Evolutionary conservation across 306 rosid genomes (phyloP), one percentile per base, ranked within the genome.

Genomic region (Comarum palustre): DNA sequence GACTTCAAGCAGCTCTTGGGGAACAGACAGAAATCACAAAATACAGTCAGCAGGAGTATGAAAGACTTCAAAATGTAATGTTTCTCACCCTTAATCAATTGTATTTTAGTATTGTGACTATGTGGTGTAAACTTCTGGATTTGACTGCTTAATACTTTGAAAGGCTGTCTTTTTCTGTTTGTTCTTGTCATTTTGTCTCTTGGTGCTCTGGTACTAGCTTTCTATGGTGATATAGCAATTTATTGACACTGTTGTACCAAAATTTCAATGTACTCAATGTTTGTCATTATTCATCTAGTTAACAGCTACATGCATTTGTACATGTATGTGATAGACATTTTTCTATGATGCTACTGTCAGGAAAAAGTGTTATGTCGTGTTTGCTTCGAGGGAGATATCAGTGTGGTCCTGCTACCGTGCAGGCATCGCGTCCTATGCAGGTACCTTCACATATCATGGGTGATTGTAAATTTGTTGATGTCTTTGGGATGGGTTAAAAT

Each of bases 1-100:
- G 98, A 79, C 98, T 92, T 74, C 98, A 90, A 83, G 98, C 98
- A 68, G 98, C 98, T 69, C 95, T 92, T 34, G 98, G 98, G 36
- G 98, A 92, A 80, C 98, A 92, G 84, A 77, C 98, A 36, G 98
- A 89, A 82, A 87, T 93, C 72, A 90, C 97, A 58, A 90, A 93
- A 77, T 90, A 84, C 87, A 90, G 97, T 79, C 96, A 86, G 76
- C 97, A 87, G 84, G 97, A 93, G 82, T 93, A 75, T 66, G 97
- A 89, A 83, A 90, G 98, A 80, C 96, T 93, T 73, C 92, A 90
- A 86, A 93, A 86, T 81, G 97, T 93, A 93, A 83, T 62, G 50
- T n/a, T 14, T 61, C 74, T 77, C 74, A 51, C 71, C 76, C 41
- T 75, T 27, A 15, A 69, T 43, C 36, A 5, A 66, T 73, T 68